Percentiles rank a stretch among this genome's conserved stretches.
These are phyloP conservation scores for Protoeuglena noctilucae DNA, from an alignment of 139 green algal species.

Conservation along the genomic window DNA sequence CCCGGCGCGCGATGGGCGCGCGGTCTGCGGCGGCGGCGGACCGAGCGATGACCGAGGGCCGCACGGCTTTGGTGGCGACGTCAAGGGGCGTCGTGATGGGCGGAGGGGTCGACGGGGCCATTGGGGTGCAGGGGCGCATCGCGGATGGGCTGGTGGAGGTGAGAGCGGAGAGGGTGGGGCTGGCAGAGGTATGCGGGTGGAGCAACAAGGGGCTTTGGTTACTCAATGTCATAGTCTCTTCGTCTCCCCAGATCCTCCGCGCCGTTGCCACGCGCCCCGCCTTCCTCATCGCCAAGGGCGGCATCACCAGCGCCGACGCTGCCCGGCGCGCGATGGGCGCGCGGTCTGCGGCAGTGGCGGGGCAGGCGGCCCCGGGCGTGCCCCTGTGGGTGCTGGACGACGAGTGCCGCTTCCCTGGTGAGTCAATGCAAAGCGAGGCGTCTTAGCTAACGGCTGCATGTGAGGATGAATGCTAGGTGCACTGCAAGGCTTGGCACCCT, in stretches of 20 bases:
- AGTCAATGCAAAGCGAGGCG: no score
- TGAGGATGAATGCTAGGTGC: no score
- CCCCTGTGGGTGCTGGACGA: constrained; percentile 13
- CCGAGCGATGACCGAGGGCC: constrained; percentile 5
- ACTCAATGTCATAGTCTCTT: no score
- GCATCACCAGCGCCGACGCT: neutral
- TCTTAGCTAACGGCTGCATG: no score
- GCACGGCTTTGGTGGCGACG: neutral
- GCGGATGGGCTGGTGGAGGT: neutral
- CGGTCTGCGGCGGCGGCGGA: constrained; percentile 2
- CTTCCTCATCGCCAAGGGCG: constrained; percentile 1
- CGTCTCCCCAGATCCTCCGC: neutral
- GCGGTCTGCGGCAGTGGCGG: neutral
- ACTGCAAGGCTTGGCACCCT: no score
- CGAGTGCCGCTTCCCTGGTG: neutral
- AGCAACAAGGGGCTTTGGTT: no score
- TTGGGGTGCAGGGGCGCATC: constrained; percentile 4
- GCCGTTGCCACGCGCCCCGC: neutral
- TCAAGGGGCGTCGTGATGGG: neutral
- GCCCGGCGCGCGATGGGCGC: neutral
- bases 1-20: neutral
- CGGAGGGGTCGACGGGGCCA: constrained; percentile 10
- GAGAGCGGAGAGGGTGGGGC: neutral
- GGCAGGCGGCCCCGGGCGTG: constrained; percentile 16
- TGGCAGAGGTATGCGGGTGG: neutral